Evolutionary conservation across 1,139 yeast species (phyloP).

Genomic region (Blastobotrys proliferans): DNA sequence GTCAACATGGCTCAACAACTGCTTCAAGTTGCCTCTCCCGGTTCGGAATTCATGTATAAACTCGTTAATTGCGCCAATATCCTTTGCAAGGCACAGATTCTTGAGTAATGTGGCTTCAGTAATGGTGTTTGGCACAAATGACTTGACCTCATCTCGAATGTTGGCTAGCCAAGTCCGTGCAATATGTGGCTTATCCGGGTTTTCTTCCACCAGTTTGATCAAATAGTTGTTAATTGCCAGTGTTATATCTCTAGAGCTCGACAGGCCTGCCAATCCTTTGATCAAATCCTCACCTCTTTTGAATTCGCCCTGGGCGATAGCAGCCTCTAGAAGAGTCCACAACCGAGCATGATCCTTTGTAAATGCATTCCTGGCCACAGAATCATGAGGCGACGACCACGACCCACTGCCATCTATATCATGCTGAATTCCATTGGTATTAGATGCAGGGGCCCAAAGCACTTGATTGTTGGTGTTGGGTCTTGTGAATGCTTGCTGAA

Average conservation of each 20-base stretch:
- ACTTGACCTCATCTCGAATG: constrained; percentile 25
- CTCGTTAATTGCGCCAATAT: constrained; percentile 18
- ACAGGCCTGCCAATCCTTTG: constrained; percentile 49
- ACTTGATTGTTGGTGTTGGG: too few species aligned
- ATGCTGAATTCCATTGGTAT: too few species aligned
- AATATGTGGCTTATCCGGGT: constrained; percentile 29
- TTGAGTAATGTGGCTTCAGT: constrained; percentile 37
- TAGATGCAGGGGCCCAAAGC: too few species aligned
- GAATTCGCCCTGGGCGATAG: constrained; percentile 62
- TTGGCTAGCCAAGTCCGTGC: constrained; percentile 30
- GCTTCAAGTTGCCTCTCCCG: constrained; percentile 29
- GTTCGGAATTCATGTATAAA: constrained; percentile 33
- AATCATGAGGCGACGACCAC: constrained; percentile 37
- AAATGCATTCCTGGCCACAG: constrained; percentile 31
- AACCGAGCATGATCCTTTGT: constrained; percentile 54
- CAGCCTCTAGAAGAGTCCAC: constrained; percentile 78
- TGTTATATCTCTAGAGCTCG: constrained; percentile 35
- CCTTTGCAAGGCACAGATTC: constrained; percentile 29
- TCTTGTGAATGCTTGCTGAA: too few species aligned
- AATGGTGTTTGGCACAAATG: constrained; percentile 30
- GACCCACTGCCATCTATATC: constrained; percentile 14
- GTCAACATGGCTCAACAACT: constrained; percentile 61
- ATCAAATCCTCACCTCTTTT: constrained; percentile 70
- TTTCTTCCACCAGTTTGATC: constrained; percentile 40
- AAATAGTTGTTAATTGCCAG: constrained; percentile 51